Percentiles rank a stretch among this genome's conserved stretches.
These are phyloP conservation scores for Alternaria burnsii DNA, from an alignment of 2,329 filamentous ascomycete species.

Conservation along the genomic window DNA sequence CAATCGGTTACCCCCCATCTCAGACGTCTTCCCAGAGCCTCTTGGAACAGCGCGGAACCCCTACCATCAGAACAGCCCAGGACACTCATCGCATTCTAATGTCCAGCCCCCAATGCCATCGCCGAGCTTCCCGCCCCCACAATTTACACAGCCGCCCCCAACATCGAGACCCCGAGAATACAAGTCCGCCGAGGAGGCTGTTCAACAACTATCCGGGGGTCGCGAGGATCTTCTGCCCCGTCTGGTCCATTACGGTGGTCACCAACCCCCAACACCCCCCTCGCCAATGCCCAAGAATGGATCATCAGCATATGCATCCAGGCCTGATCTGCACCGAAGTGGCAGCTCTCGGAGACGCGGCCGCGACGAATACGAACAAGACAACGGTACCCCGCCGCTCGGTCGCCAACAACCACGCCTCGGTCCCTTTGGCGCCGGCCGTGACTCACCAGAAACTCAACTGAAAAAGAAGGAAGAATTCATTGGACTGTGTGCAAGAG, in stretches of 20 bases:
- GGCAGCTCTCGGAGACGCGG: slow-evolving; percentile 76
- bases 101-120: slow-evolving; percentile 76
- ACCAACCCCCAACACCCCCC: slow-evolving; percentile 91
- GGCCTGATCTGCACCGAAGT: slow-evolving; percentile 55
- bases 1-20: slow-evolving; percentile 91
- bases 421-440: slow-evolving; percentile 79
- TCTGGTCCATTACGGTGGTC: slow-evolving; percentile 92
- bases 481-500: slow-evolving; percentile 81
- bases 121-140: slow-evolving; percentile 72
- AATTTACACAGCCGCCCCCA: slow-evolving; percentile 60
- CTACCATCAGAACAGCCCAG: slow-evolving; percentile 71
- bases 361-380: slow-evolving; percentile 88
- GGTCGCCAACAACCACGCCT: slow-evolving; percentile 64
- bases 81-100: slow-evolving; percentile 69
- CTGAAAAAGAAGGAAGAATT: slow-evolving; percentile 93
- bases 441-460: slow-evolving; percentile 84
- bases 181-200: slow-evolving; percentile 93
- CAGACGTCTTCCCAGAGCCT: slow-evolving; percentile 90
- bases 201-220: slow-evolving; percentile 88
- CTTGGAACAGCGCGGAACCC: slow-evolving; percentile 61
- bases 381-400: slow-evolving; percentile 85
- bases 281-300: slow-evolving; percentile 69
- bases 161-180: slow-evolving; percentile 78
- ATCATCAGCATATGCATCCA: slow-evolving; percentile 41
- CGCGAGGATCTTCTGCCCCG: slow-evolving; percentile 90